phyloP scores from a whole-genome alignment of 257 asterid genomes.

The Rubia yunnanensis region DNA sequence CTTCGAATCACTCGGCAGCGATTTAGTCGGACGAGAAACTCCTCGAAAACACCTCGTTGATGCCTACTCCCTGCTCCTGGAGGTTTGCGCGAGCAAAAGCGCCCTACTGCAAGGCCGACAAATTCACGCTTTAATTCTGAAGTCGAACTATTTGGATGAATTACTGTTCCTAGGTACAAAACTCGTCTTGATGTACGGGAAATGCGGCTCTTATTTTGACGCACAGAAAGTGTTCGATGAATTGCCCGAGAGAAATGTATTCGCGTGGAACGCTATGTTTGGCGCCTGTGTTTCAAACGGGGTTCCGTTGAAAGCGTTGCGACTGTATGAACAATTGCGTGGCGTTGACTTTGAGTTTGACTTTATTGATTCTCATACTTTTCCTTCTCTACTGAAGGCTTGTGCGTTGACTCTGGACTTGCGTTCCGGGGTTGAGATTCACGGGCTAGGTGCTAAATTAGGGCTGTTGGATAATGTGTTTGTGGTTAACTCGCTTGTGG shows the following conservation, averaged over 20 bases:
- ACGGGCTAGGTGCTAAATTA: constrained; percentile 41
- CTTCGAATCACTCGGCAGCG: constrained; percentile 21
- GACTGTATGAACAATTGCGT: constrained; percentile 46
- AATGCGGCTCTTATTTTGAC: constrained; percentile 40
- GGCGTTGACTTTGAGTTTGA: constrained; percentile 20
- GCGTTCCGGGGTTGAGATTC: constrained; percentile 49
- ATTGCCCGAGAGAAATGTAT: constrained; percentile 51
- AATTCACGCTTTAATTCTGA: constrained; percentile 47
- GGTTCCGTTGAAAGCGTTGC: constrained; percentile 37
- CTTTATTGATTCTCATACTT: constrained; percentile 45
- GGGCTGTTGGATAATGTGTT: constrained; percentile 40
- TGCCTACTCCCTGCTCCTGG: constrained; percentile 47
- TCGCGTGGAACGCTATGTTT: constrained; percentile 72
- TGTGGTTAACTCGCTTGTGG: constrained; percentile 52
- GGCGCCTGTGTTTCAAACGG: constrained; percentile 57
- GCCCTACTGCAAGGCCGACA: constrained; percentile 43
- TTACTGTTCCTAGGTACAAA: constrained; percentile 54
- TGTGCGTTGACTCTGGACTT: constrained; percentile 34
- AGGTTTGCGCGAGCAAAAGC: constrained; percentile 38
- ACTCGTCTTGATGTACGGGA: constrained; percentile 57
- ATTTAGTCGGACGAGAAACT: constrained; percentile 12
- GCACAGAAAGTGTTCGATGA: constrained; percentile 60
- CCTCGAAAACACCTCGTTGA: constrained; percentile 29
- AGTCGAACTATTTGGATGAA: constrained; percentile 28
- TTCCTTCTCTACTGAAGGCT: constrained; percentile 51